Evolutionary conservation across 106 monocot genomes (phyloP), one percentile per base, ranked within the genome.

Genomic region (Apostasia ramifera): DNA sequence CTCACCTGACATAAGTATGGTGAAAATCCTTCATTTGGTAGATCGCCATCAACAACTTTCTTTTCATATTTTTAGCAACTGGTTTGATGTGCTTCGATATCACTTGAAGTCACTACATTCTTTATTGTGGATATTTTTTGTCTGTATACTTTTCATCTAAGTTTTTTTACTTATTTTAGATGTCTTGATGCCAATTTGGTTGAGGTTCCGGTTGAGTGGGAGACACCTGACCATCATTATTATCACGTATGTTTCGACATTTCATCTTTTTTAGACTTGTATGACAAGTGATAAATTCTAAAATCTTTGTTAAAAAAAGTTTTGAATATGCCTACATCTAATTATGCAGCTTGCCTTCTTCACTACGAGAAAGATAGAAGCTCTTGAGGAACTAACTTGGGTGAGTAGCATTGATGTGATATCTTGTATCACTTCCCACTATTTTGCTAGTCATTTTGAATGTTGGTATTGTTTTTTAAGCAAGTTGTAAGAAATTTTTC

Each of bases 131-230:
- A 37, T 59, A 1, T 59, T 59, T 40, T 8, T 7, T 40, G 40
- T 8, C 40, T 7, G 8, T 58, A 6, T 59, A 2, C 40, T 59
- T 59, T 40, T 40, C 39, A 59, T 59, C 37, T 2, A 15, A 57
- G 3, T 57, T 45, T 5, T 49, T 63, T 66, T 37, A 15, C 38
- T 66, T 71, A 5, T 74, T 76, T 4, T 63, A 98, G 97, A 77
- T 98, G 97, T 55, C 66, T 48, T 78, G 97, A 98, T 78, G 89
- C 89, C 10, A 98, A 93, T 59, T 39, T 98, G 67, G 74, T 93
- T 57, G 89, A 70, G 52, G 77, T 98, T 55, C 97, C 97, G 2
- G 85, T 98, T 41, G 90, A 93, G 78, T 73, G 92, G 59, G 97
- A 98, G 72, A 83, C 79, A 13, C 89, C 97, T 12, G 97, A 98